Percentiles rank a stretch among this genome's conserved stretches.
Evolutionary conservation across 2,329 filamentous ascomycete genomes (phyloP).

Genomic region (Amauroascus niger): DNA sequence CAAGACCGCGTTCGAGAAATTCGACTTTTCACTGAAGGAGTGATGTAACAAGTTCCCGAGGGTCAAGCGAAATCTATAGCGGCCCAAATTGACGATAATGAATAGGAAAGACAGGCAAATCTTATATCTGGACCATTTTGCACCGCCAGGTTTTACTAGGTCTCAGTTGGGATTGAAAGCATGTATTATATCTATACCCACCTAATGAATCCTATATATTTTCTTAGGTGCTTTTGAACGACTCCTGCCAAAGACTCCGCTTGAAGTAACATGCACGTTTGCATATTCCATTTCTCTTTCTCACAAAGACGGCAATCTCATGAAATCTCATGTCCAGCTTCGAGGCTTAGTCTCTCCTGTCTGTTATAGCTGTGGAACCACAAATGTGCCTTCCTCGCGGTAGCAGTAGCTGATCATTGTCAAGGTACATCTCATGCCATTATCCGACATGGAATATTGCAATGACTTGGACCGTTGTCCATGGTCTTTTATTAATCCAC

Average conservation of each 20-base stretch:
- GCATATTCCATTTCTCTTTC: too few relatives aligned
- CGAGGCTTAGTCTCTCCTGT: background rate
- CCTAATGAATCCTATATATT: background rate
- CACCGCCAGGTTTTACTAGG: too few relatives aligned
- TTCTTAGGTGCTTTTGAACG: background rate
- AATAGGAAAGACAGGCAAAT: too few relatives aligned
- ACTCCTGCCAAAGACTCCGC: background rate
- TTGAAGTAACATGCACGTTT: too few relatives aligned
- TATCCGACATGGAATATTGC: background rate
- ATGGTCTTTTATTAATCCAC: background rate
- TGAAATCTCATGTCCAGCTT: too few relatives aligned
- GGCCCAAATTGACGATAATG: background rate
- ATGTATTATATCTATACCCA: background rate
- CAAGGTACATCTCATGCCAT: background rate
- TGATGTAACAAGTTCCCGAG: background rate
- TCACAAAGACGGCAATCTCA: too few relatives aligned
- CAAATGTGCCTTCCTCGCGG: background rate
- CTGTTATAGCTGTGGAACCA: background rate
- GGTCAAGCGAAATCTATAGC: too few relatives aligned
- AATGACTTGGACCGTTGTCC: background rate
- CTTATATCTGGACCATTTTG: too few relatives aligned
- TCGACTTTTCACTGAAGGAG: slow-evolving; percentile 63
- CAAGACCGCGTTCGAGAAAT: slow-evolving; percentile 70
- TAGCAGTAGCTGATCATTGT: background rate
- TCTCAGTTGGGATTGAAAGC: background rate